Evolutionary conservation across 108 stramenopile genomes (phyloP).

Genomic region (Fragilariopsis cylindrus): DNA sequence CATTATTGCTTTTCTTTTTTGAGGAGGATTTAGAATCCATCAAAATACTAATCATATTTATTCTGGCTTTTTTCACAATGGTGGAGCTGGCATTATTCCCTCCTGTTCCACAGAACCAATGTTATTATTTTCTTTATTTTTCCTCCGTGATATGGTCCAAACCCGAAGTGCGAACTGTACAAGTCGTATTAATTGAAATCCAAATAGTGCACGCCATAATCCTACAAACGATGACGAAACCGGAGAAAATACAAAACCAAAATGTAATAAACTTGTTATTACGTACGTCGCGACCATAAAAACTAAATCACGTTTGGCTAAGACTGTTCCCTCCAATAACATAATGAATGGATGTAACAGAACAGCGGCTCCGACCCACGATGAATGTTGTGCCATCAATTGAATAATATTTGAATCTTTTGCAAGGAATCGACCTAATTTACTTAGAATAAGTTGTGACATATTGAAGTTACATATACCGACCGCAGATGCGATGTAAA

Average conservation of each 20-base stretch:
- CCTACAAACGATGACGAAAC: constrained; percentile 42
- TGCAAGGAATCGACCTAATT: constrained; percentile 50
- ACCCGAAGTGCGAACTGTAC: constrained; percentile 52
- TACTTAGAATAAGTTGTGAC: constrained; percentile 27
- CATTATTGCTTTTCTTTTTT: too few relatives aligned
- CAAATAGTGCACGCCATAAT: constrained; percentile 67
- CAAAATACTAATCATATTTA: not conserved
- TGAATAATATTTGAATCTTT: constrained; percentile 56
- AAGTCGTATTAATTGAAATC: constrained; percentile 70
- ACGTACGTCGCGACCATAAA: constrained; percentile 64
- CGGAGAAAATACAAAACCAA: constrained; percentile 47
- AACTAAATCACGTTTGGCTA: constrained; percentile 61
- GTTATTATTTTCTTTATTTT: not conserved
- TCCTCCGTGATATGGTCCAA: constrained; percentile 7
- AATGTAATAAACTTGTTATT: constrained; percentile 46
- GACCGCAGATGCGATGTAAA: constrained; percentile 20
- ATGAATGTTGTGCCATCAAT: constrained; percentile 44
- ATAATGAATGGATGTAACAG: constrained; percentile 80
- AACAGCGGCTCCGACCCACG: constrained; percentile 43
- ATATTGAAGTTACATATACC: constrained; percentile 23
- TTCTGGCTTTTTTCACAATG: not conserved
- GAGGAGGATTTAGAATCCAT: not conserved
- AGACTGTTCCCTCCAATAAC: constrained; percentile 72
- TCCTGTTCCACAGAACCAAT: not conserved
- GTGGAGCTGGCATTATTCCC: constrained; percentile 7